Base-by-base conservation (phyloP, 768 basidiomycete genomes). In the Sarcomyxa edulis region DNA sequence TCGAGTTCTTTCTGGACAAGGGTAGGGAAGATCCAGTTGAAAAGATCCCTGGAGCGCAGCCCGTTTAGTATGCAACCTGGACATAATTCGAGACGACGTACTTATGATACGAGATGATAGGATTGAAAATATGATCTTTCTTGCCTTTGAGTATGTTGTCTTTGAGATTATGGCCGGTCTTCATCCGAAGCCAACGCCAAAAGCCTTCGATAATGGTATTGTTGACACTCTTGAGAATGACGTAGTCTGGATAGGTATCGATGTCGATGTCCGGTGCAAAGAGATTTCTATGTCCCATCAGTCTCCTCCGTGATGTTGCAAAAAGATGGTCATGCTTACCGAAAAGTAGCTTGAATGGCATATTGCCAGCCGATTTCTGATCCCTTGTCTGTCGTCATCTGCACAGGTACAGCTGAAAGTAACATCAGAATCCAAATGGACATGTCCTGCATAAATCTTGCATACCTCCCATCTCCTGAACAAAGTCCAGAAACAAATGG, bases 1-100 rank as follows among this genome's bases (percentile, higher is more conserved):
- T 62, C 51, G 1, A 64, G 52, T 20, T 47, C 48, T 1, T 37
- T 29, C 36, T 62, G 62, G n/a, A 58, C 44, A 24, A 64, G 28
- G 20, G 49, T 51, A 4, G 59, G 46, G 36, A 59, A 63, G 4
- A 62, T 50, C 59, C 59, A 64, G 26, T 61, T 50, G 36, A 60
- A 61, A 1, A 64, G 43, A 36, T 52, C 35, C 7, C 56, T 58
- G 22, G 32, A 25, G 16, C 14, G n/a, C 35, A 2, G 16, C 24
- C n/a, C 28, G 29, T 15, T 32, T 35, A 35, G 24, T 23, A 25
- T 11, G 4, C 24, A 26, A 45, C 15, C 14, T 14, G 27, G 35
- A 7, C 16, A 11, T 14, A n/a, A n/a, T n/a, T 33, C 21, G 23
- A 37, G 37, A 24, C 6, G 10, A 46, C 40, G 36, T 44, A 55